Evolutionary conservation across 2,329 filamentous ascomycete genomes (phyloP).

Genomic region (Trichoderma asperellum): DNA sequence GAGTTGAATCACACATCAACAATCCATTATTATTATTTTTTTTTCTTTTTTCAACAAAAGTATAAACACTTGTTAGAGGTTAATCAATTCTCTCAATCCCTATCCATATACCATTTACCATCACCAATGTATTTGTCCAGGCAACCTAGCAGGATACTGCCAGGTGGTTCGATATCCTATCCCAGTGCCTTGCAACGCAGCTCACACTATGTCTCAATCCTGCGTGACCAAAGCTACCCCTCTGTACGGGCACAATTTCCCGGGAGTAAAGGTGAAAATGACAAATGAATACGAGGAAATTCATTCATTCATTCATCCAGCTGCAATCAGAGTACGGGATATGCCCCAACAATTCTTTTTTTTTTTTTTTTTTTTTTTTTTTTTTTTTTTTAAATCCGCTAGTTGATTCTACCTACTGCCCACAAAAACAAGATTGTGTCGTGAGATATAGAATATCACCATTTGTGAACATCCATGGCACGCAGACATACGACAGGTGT

Average conservation of each 20-base stretch:
- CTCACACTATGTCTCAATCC: background rate
- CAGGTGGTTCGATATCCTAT: background rate
- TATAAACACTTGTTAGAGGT: no score
- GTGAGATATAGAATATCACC: background rate
- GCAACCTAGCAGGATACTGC: background rate
- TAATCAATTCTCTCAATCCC: background rate
- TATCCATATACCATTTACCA: background rate
- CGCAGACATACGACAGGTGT: background rate
- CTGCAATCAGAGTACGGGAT: background rate
- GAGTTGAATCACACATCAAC: background rate
- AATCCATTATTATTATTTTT: background rate
- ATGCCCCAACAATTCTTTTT: background rate
- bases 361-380: background rate
- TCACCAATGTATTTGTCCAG: fast-evolving
- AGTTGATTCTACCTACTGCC: background rate
- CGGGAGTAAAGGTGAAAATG: background rate
- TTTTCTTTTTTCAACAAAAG: no score
- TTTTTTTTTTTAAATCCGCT: background rate
- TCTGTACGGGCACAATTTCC: background rate
- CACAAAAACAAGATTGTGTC: background rate
- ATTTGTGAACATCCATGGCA: background rate
- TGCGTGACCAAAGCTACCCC: background rate
- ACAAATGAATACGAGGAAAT: background rate
- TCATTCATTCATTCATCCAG: background rate
- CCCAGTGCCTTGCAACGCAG: background rate